These are phyloP conservation scores for Chrysanthemum seticuspe DNA, from an alignment of 129 eudicot genomes.

Conservation along the genomic window DNA sequence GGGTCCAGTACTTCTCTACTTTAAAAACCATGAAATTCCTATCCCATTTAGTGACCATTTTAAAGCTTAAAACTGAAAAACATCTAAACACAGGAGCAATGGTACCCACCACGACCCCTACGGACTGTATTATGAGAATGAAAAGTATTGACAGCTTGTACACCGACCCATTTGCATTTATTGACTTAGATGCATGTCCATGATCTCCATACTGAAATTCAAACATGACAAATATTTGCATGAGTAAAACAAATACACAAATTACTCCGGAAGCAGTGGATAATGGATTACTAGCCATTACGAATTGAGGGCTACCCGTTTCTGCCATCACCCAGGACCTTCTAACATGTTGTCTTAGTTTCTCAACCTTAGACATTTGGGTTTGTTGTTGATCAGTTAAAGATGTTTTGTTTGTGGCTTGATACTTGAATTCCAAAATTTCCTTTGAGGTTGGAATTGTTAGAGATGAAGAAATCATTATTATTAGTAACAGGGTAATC, in stretches of 20 bases:
- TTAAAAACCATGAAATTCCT: neutral
- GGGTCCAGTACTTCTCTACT: conserved; percentile 24
- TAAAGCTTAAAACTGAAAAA: neutral
- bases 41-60: neutral
- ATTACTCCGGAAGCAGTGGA: conserved; percentile 18
- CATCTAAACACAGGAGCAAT: conserved; percentile 7
- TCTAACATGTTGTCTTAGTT: conserved; percentile 16
- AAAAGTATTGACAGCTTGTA: conserved; percentile 2
- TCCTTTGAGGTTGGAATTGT: conserved; percentile 24
- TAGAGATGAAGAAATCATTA: conserved; percentile 26
- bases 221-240: neutral
- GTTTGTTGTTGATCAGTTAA: neutral
- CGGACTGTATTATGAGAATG: neutral
- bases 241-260: neutral
- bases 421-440: conserved; percentile 29
- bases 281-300: conserved; percentile 15
- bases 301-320: conserved; percentile 20
- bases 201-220: neutral
- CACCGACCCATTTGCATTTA: neutral
- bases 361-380: neutral
- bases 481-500: conserved; percentile 16
- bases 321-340: conserved; percentile 17
- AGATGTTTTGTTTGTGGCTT: conserved; percentile 15
- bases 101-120: neutral
- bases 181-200: no score